A percentile compares a stretch with the other conserved stretches of the same genome.
Conservation (phyloP, 176 grass and related monocot species). For the Aechmea fasciata region DNA sequence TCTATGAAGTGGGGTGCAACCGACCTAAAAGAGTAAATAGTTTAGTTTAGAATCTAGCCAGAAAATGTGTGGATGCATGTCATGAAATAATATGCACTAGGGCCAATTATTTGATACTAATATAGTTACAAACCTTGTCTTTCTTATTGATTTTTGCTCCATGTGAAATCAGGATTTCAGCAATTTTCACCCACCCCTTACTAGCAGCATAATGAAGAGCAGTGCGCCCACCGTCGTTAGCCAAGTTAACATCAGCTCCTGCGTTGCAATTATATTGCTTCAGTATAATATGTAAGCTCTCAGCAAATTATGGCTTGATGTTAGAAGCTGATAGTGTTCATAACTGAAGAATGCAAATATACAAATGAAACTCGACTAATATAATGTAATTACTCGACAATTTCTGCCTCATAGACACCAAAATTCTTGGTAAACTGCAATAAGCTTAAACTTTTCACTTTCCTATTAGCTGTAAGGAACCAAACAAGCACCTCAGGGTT, state of each 20-base stretch:
- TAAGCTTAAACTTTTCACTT: background rate
- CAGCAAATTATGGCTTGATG: background rate
- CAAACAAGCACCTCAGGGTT: background rate
- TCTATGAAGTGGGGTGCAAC: conserved; percentile 89
- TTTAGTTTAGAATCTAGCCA: conserved; percentile 18
- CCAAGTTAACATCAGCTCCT: conserved; percentile 76
- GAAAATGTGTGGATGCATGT: background rate
- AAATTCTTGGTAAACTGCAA: background rate
- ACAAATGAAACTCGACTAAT: background rate
- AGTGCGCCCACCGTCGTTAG: conserved; percentile 81
- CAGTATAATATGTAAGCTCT: background rate
- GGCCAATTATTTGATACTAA: background rate
- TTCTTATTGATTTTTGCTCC: conserved; percentile 84
- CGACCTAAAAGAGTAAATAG: conserved; percentile 30
- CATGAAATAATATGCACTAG: background rate
- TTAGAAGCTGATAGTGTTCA: background rate
- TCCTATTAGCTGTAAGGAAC: background rate
- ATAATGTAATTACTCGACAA: background rate
- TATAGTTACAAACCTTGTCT: conserved; percentile 56
- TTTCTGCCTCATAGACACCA: background rate
- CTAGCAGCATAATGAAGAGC: conserved; percentile 96
- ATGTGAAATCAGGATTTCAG: conserved; percentile 54
- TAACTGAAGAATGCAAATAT: background rate
- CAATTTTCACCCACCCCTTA: conserved; percentile 62
- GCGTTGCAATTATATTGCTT: background rate